Base-by-base conservation (phyloP, 2,329 filamentous ascomycete genomes). In the Exophiala alcalophila region DNA sequence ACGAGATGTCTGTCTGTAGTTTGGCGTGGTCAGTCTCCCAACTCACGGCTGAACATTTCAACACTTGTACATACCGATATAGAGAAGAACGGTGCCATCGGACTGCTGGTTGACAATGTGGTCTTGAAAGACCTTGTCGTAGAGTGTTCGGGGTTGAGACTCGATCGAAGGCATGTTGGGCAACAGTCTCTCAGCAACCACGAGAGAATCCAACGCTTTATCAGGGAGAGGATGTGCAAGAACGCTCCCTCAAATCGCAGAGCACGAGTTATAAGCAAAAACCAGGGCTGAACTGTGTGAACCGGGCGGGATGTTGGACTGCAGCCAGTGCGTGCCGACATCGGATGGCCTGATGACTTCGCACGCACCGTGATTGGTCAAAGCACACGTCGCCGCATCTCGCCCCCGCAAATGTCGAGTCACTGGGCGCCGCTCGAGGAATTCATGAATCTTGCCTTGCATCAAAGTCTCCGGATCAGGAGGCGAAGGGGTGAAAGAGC, bases 91-190 rank as follows among this genome's bases (percentile, higher is more conserved):
- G 45, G 90, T 96, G 68, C 91, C 91, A 69, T 97, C 91, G 42
- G 88, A 80, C 76, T 90, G 87, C 78, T 94, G 86, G 61, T 96
- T 87, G 62, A 98, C 90, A 60, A 97, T 84, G 67, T 98, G 92
- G 71, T 84, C 84, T 59, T 87, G 80, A 60, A 97, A 84, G 68
- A 97, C 90, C 81, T 97, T 97, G 77, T 97, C 91, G 72, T 97
- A 97, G 62, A 96, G 77, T 58, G 90, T 95, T 69, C 83, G 83
- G 41, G 86, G 87, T 54, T 74, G 77, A 65, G 75, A 73, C 57
- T 84, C 81, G 57, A 78, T 79, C 62, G 75, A 78, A 63, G 88
- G 88, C 88, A 94, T 94, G 59, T 65, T 80, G 73, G 33, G 33
- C n/a, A 15, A 16, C 10, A 8, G 21, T 15, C 10, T 14, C 11